Base-by-base conservation (phyloP, 441 rosid species). In the Erysimum cheiri region DNA sequence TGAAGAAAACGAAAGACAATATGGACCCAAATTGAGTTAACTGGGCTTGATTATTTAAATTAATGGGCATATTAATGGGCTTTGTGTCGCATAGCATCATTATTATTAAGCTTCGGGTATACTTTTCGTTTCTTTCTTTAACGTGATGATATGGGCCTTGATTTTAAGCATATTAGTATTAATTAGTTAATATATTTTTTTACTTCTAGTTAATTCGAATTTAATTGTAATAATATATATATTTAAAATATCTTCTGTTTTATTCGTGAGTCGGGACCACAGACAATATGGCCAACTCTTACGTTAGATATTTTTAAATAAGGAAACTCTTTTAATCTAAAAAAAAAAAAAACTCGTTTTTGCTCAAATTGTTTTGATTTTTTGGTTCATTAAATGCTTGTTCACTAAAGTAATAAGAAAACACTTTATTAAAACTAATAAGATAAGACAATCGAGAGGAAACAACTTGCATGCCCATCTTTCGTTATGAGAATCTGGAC, bases 381-480 rank as follows among this genome's bases (percentile, higher is more conserved):
- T 71, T 41, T 4, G 69, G 22, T 60, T 53, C 73, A 68, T 74
- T 60, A 60, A 74, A 74, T 74, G 64, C 58, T 62, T 53, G 58
- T 67, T 65, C 67, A 59, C 35, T 73, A 59, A 74, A 75, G 73
- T 54, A 74, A 74, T 43, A 49, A 5, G 47, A 52, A 36, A 59
- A 15, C 52, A 68, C 73, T 60, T 58, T 46, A 1, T 9, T n/a
- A 47, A 63, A 55, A 44, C 55, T 10, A 46, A 29, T 36, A 74
- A 61, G 49, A 74, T 60, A 61, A 67, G 78, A 65, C 14, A 32
- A 32, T 32, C 53, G 41, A 47, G 19, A 32, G 31, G 29, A 55
- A 35, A 54, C 78, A 61, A 75, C 74, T 75, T 62, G 78, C 74
- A 69, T 75, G 74, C 70, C 74, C 74, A 74, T 62, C 64, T 68